phyloP scores from a whole-genome alignment of 257 asterid genomes.

The Jaltomata sinuosa region DNA sequence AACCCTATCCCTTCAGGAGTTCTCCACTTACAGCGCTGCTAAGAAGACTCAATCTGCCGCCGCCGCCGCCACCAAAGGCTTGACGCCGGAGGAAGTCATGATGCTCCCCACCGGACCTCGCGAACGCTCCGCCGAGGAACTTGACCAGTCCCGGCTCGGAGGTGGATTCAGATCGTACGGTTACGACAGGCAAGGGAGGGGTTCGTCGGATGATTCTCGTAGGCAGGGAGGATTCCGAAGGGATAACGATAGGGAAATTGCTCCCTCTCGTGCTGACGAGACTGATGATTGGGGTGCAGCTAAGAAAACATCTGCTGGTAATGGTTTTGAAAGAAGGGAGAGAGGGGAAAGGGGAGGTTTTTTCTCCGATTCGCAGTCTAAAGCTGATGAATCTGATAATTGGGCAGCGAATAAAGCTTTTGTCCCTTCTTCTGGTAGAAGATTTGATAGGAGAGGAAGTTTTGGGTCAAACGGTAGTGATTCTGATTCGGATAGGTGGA shows the following conservation, averaged over 20 bases:
- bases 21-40: conserved; percentile 23
- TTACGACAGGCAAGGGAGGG: conserved; percentile 28
- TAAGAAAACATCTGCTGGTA: conserved; percentile 36
- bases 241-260: conserved; percentile 45
- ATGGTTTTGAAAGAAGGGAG: conserved; percentile 72
- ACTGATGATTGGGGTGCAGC: conserved; percentile 75
- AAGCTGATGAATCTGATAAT: conserved; percentile 82
- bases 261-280: conserved; percentile 82
- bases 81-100: conserved; percentile 43
- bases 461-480: conserved; percentile 57
- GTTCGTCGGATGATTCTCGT: conserved; percentile 50
- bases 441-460: conserved; percentile 51
- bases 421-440: conserved; percentile 57
- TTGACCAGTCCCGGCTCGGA: conserved; percentile 47
- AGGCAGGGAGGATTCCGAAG: conserved; percentile 58
- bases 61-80: conserved; percentile 18
- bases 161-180: conserved; percentile 83
- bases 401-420: conserved; percentile 76
- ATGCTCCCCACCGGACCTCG: conserved; percentile 83
- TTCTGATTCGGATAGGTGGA: conserved; percentile 67
- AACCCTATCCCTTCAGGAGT: conserved; percentile 48
- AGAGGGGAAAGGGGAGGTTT: conserved; percentile 74
- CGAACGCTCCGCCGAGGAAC: conserved; percentile 75
- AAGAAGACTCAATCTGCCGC: conserved; percentile 23
- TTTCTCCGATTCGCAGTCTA: conserved; percentile 72